Base-by-base conservation (phyloP, 169 alveolate genomes). In the Eimeria necatrix region DNA sequence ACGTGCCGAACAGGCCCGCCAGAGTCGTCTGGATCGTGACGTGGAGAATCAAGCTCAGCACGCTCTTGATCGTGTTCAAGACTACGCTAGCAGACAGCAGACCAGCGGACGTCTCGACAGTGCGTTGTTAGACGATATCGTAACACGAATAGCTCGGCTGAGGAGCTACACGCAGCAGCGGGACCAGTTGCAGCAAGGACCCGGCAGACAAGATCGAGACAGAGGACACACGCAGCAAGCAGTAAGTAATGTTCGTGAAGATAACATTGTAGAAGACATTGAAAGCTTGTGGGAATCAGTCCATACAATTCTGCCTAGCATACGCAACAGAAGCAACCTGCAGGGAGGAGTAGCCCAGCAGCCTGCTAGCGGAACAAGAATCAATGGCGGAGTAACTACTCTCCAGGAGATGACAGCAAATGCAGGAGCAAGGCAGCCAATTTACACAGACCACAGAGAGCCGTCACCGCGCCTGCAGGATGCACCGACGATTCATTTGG, bases 91-190 rank as follows among this genome's bases (percentile, higher is more conserved):
- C 41, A 32, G 41, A 32, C 41, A 32, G 41, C 41, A 32, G 41
- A 32, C 3, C 41, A 32, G 41, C 2, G 41, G 41, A 32, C 41
- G 41, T 32, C 41, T 32, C 41, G 41, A 32, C 41, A 32, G 41
- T 32, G 41, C 3, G 41, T 32, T 32, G 41, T 32, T 32, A 32
- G 68, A 56, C 68, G 12, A 10, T 24, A 24, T 70, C 46, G 8
- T 49, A n/a, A 49, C 6, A 4, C 46, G 49, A 10, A 49, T 70
- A 9, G 22, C 80, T 20, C 80, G 80, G 32, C 51, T 80, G 49
- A 26, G 24, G 49, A 80, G 49, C 89, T n/a, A 18, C 71, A 48
- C 20, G 7, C 73, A 61, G 73, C 80, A 70, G 80, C 80, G 32
- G 49, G 51, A 70, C 51, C 80, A 70, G 18, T 49, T 5, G 80